Conservation (phyloP, 2,329 filamentous ascomycete species). For the Microdochium bolleyi region DNA sequence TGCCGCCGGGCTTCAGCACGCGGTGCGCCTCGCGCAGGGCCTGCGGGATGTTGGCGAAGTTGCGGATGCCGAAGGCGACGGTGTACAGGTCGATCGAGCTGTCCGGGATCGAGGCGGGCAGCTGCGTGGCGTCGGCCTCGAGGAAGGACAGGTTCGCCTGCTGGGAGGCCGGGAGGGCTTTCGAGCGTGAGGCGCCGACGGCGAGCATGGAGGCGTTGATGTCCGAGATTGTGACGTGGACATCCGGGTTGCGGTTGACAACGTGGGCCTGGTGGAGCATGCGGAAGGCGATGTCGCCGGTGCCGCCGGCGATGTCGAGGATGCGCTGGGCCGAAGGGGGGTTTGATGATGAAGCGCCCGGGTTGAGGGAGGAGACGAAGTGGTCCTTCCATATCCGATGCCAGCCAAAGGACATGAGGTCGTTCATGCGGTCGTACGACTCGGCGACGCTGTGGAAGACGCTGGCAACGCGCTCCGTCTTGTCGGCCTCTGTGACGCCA, state of each 20-base stretch:
- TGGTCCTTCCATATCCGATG: conserved; percentile 96
- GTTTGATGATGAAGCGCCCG: conserved; percentile 49
- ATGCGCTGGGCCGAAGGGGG: conserved; percentile 56
- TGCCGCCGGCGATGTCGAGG: conserved; percentile 93
- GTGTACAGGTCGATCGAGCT: conserved; percentile 89
- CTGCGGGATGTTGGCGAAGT: conserved; percentile 86
- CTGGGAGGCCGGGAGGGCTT: conserved; percentile 44
- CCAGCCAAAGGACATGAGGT: conserved; percentile 96
- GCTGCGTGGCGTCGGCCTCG: conserved; percentile 80
- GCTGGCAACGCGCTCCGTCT: conserved; percentile 62
- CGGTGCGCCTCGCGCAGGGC: conserved; percentile 79
- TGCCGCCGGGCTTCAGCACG: conserved; percentile 86
- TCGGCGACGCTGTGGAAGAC: conserved; percentile 95
- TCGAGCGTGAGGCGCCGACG: conserved; percentile 75
- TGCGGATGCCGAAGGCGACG: conserved; percentile 93
- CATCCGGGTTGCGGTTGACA: conserved; percentile 71
- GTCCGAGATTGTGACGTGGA: conserved; percentile 84
- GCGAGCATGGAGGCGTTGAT: conserved; percentile 94
- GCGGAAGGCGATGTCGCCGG: conserved; percentile 95
- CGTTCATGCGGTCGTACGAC: conserved; percentile 97
- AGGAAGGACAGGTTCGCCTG: conserved; percentile 63
- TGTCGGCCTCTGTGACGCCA: conserved; percentile 73
- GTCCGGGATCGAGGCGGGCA: conserved; percentile 54
- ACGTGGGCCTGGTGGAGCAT: conserved; percentile 82
- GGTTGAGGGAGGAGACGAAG: conserved; percentile 87